Evolutionary conservation across 2,329 filamentous ascomycete genomes (phyloP).

Genomic region (Graphiopsis chlorocephala): DNA sequence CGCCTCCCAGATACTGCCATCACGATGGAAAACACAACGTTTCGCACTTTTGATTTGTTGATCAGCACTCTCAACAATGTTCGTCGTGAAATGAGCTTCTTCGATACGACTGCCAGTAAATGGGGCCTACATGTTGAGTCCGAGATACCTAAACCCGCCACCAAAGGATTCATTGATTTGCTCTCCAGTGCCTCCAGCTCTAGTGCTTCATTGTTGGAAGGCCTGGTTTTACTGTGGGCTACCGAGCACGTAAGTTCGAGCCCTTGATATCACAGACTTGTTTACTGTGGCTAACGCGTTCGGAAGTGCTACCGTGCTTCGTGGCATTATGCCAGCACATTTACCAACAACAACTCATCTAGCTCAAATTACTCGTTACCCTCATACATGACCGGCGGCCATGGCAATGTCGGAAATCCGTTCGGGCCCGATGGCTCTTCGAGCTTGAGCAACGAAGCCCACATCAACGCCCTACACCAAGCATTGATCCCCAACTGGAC

Average conservation of each 20-base stretch:
- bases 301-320: conserved; percentile 45
- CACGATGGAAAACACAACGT: conserved; percentile 49
- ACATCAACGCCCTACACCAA: conserved; percentile 49
- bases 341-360: conserved; percentile 33
- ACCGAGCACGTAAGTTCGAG: conserved; percentile 58
- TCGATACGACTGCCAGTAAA: conserved; percentile 60
- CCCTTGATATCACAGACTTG: not conserved
- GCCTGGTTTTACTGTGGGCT: conserved; percentile 72
- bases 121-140: conserved; percentile 56
- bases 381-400: conserved; percentile 27
- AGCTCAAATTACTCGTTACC: conserved; percentile 31
- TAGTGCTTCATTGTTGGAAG: conserved; percentile 59
- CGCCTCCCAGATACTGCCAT: conserved; percentile 50
- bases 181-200: conserved; percentile 57
- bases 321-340: conserved; percentile 48
- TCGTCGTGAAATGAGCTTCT: conserved; percentile 65
- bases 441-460: conserved; percentile 38
- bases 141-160: conserved; percentile 48
- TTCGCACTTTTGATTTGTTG: conserved; percentile 60
- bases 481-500: conserved; percentile 53
- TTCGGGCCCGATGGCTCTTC: conserved; percentile 17
- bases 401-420: not conserved
- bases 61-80: conserved; percentile 65
- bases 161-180: conserved; percentile 55
- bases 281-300: conserved; percentile 15